Base-by-base conservation (phyloP, 2,329 filamentous ascomycete genomes). In the Colletotrichum navitas region DNA sequence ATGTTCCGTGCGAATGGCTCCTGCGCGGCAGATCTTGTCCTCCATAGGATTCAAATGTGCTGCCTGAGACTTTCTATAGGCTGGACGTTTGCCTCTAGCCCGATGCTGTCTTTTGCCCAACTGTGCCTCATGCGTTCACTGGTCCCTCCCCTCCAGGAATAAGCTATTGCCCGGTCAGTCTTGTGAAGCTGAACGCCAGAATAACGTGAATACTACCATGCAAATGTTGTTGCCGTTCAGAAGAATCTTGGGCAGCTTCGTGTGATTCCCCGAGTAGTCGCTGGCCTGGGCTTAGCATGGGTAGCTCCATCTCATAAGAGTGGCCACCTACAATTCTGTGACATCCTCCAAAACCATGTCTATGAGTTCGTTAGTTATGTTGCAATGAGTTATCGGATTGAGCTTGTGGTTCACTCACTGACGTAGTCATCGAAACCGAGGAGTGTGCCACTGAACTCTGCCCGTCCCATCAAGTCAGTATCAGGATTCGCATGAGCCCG, bases 391-490 rank as follows among this genome's bases (percentile, higher is more conserved):
- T 29, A 2, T 49, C 10, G 45, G 45, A 55, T 26, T 51, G 29
- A 29, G 11, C 32, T 6, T 24, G 21, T 32, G 21, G 39, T 54
- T 67, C 52, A 97, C 95, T 86, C 88, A 98, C 95, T 99, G 88
- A 99, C 96, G 85, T 98, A 99, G 88, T 99, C 96, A 81, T 99
- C 96, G 78, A 99, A 99, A 3, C 96, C 96, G 66, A 97, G 89
- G 34, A 99, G 88, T 10, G 94, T 98, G 66, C 96, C 96, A 76
- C 93, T 94, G 85, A 99, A 99, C 83, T 99, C 96, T 98, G 80
- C 26, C 55, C 68, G 10, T 52, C 47, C 39, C 41, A 54, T 39
- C 21, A 49, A 16, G 43, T 73, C 39, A 72, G 72, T 24, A 41
- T 24, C 29, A 29, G 32, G 21, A 21, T 45, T 26, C 51, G 24